Base-by-base conservation (phyloP, 306 rosid genomes). In the Coriaria nepalensis region DNA sequence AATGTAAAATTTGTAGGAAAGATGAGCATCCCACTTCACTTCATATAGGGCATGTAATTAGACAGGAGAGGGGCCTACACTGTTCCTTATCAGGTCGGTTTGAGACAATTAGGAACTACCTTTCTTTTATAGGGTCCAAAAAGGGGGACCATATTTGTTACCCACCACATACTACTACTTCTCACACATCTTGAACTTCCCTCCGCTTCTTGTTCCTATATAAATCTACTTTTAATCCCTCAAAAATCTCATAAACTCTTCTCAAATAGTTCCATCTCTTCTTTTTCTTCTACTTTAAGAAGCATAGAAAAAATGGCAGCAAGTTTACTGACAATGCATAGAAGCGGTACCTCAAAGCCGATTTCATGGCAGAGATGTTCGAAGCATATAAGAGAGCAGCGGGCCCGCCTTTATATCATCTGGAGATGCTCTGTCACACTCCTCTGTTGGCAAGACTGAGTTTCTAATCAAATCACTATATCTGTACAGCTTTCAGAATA, bases 401-500 rank as follows among this genome's bases (percentile, higher is more conserved):
- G 85, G 52, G 81, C 92, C 4, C 59, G 98, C 66, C 86, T 90
- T 56, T 90, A 90, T 71, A 79, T 90, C 62, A 79, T 85, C 7
- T 85, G 98, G 98, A 90, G 95, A 52, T 90, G 98, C 62, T 74
- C 85, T 49, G 94, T 90, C 32, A 56, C 79, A 58, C 87, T 85
- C 54, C 75, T 90, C 9, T 85, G 87, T 20, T 79, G 93, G 94
- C 69, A 85, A 10, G 98, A 86, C 13, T 86, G 45, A 63, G 1
- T 20, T 20, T 20, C 29, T 20, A 20, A 20, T 20, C 29, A 20
- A 20, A 20, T 20, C 29, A 20, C 29, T 20, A 20, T 20, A 20
- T 20, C 29, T 20, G 29, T 20, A 20, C 29, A 20, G 3, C 29
- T 20, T 20, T 20, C 29, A 20, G 29, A 20, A 20, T 20, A 20